Conservation (phyloP, 192 early-diverging fungal species). For the Backusella sp. region DNA sequence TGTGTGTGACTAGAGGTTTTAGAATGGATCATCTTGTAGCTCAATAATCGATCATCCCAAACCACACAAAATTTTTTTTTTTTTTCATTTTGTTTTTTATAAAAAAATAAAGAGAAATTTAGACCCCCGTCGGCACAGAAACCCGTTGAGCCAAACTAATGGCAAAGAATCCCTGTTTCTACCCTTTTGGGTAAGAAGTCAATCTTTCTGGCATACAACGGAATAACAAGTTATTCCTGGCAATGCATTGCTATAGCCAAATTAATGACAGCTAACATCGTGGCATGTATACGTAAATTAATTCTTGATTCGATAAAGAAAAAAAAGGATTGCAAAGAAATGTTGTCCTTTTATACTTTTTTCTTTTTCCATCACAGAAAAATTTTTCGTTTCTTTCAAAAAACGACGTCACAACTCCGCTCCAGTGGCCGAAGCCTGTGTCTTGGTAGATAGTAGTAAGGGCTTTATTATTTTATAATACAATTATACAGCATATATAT, state of each 20-base stretch:
- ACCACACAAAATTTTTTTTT: not conserved
- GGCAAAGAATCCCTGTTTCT: constrained; percentile 12
- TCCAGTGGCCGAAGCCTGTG: not conserved
- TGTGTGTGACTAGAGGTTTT: not conserved
- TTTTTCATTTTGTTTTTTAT: constrained; percentile 8
- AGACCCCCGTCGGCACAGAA: constrained; percentile 25
- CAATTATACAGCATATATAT: constrained; percentile 1
- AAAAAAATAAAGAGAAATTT: not conserved
- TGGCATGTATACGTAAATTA: constrained; percentile 27
- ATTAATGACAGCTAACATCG: constrained; percentile 23
- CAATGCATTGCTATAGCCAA: constrained; percentile 24
- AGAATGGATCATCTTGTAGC: not conserved
- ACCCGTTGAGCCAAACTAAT: constrained; percentile 21
- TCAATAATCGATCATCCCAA: not conserved
- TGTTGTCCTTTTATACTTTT: constrained; percentile 22
- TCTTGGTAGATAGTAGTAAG: not conserved
- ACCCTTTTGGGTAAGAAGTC: constrained; percentile 12
- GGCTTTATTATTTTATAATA: not conserved
- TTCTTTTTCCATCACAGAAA: not conserved
- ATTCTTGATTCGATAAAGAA: constrained; percentile 20
- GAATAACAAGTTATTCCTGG: constrained; percentile 28
- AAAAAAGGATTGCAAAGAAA: constrained; percentile 3
- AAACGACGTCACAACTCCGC: not conserved
- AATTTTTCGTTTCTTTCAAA: not conserved
- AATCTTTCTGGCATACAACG: constrained; percentile 17